Percentiles rank a stretch among this genome's conserved stretches.
Conservation (phyloP, 2,329 filamentous ascomycete genomes). For the Myriosclerotinia scirpicola region DNA sequence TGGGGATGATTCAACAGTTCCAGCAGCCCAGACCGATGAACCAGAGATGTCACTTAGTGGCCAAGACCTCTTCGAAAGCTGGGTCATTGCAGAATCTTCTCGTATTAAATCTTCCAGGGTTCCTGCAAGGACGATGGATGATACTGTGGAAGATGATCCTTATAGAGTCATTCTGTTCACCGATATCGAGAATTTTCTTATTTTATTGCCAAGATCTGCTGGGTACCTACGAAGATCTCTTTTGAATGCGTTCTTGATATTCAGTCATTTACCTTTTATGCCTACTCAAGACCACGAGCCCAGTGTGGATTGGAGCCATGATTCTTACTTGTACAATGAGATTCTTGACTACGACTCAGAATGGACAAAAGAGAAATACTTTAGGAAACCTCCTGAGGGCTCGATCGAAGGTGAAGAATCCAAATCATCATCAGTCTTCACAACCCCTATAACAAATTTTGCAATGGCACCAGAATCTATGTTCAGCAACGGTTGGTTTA, state of each 20-base stretch:
- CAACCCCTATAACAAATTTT: conserved; percentile 27
- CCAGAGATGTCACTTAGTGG: conserved; percentile 25
- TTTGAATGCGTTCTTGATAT: conserved; percentile 69
- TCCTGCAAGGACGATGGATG: conserved; percentile 73
- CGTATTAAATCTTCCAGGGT: conserved; percentile 51
- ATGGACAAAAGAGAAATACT: conserved; percentile 27
- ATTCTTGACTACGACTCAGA: conserved; percentile 37
- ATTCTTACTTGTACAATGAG: conserved; percentile 54
- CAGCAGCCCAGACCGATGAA: conserved; percentile 31
- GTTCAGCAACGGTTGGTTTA: conserved; percentile 44
- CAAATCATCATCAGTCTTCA: conserved; percentile 31
- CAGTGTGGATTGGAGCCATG: conserved; percentile 45
- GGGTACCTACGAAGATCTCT: conserved; percentile 48
- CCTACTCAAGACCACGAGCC: conserved; percentile 29
- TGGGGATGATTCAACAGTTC: conserved; percentile 29
- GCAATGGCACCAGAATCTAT: conserved; percentile 51
- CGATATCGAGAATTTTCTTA: conserved; percentile 67
- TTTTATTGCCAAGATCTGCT: conserved; percentile 49
- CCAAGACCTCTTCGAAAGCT: conserved; percentile 45
- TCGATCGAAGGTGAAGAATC: conserved; percentile 30
- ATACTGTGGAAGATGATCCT: conserved; percentile 74
- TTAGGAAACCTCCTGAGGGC: neutral
- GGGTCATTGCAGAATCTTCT: conserved; percentile 54
- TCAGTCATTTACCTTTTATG: conserved; percentile 62
- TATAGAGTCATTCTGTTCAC: conserved; percentile 78